phyloP scores from a whole-genome alignment of 2,329 filamentous ascomycete species.

The Claviceps sp. region DNA sequence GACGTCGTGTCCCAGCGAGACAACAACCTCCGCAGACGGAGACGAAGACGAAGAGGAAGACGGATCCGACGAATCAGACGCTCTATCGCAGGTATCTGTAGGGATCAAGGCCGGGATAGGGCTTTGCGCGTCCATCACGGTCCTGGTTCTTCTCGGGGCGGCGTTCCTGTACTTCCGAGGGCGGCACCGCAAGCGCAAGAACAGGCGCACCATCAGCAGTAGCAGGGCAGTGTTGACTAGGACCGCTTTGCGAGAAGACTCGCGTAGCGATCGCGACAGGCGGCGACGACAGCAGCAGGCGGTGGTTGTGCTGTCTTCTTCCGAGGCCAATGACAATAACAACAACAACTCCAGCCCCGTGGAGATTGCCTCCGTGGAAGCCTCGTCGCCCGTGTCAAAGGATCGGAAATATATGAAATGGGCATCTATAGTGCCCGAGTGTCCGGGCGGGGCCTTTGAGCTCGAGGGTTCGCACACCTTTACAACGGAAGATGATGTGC shows the following conservation, averaged over 20 bases:
- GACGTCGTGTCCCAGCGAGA: too few species aligned
- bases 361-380: constrained; percentile 34
- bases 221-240: constrained; percentile 1
- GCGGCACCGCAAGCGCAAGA: constrained; percentile 7
- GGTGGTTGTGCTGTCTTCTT: not conserved
- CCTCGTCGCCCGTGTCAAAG: not conserved
- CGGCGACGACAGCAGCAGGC: not conserved
- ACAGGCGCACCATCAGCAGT: not conserved
- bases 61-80: constrained; percentile 3
- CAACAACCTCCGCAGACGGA: constrained; percentile 9
- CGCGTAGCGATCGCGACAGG: not conserved
- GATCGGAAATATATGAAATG: not conserved
- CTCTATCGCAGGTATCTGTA: constrained; percentile 23
- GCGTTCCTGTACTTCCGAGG: constrained; percentile 34
- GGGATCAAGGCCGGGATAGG: constrained; percentile 46
- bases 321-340: not conserved
- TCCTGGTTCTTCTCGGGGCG: constrained; percentile 26
- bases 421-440: not conserved
- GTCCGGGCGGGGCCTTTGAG: constrained; percentile 25
- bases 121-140: constrained; percentile 33
- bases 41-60: constrained; percentile 23
- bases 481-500: not conserved
- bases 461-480: constrained; percentile 27
- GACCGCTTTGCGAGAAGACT: not conserved
- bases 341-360: constrained; percentile 25